Evolutionary conservation across 257 asterid genomes (phyloP), one percentile per base, ranked within the genome.

Genomic region (Echites panduratus): DNA sequence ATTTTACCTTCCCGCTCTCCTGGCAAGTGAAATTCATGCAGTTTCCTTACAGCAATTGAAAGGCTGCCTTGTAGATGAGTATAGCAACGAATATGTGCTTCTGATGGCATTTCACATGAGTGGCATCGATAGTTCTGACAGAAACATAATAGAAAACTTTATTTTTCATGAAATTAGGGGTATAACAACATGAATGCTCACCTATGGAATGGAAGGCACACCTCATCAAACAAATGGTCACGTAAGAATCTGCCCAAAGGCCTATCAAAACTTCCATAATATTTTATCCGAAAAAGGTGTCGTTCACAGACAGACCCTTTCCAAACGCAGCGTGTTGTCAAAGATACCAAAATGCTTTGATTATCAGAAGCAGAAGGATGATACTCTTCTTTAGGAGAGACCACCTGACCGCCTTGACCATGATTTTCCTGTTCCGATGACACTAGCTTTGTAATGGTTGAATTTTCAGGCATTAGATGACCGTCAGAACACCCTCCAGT

Each of bases 331-430:
- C 93, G 84, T 35, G 91, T 81, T 62, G 95, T 87, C 72, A 89
- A 84, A 59, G 97, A 90, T 70, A 90, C 91, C 87, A 90, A 85
- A 68, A 90, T 87, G 88, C 97, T 90, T 83, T 85, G 91, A 78
- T 88, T 81, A 77, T 84, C 91, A 58, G 91, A 84, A 78, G 90
- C 80, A 40, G 92, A 68, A 77, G 88, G 86, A 74, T 88, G 85
- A 81, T 85, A 89, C 68, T 85, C 91, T 72, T 84, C 90, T 81
- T 82, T 81, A 66, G 76, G 75, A 26, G 81, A 79, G 73, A 77
- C 84, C 72, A 76, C 49, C 72, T 79, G 85, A 79, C 62, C 76
- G 47, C 52, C 50, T 71, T 41, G 64, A 74, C 70, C 75, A 75
- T 48, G 78, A 69, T 52, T 76, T 78, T 84, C 82, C 75, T 71